Percentiles rank a stretch among this genome's conserved stretches.
These are phyloP conservation scores for Colletotrichum neosansevieriae DNA, from an alignment of 2,329 filamentous ascomycete species.

Conservation along the genomic window DNA sequence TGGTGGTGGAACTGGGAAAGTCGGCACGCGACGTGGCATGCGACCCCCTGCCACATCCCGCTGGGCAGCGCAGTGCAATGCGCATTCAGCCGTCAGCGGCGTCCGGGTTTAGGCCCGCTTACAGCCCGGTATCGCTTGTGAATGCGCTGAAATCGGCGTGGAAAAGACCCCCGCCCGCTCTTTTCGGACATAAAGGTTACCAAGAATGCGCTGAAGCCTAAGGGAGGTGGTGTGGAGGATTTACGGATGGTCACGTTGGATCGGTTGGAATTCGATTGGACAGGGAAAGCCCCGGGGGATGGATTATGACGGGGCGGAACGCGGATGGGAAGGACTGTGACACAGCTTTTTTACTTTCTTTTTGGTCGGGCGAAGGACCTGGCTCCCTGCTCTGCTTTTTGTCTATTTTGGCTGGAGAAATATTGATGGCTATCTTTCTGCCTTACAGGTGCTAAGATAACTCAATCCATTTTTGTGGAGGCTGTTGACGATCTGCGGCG, in stretches of 20 bases:
- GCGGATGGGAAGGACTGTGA: too few species aligned
- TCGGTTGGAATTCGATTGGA: neutral
- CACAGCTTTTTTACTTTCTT: too few species aligned
- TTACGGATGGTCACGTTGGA: neutral
- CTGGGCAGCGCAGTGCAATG: constrained; percentile 11
- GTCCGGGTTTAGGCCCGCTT: neutral
- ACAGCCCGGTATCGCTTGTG: too few species aligned
- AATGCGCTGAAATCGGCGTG: too few species aligned
- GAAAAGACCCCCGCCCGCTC: too few species aligned
- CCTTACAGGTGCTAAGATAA: neutral
- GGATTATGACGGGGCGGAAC: constrained; percentile 16
- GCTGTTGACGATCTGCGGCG: neutral
- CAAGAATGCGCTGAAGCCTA: too few species aligned
- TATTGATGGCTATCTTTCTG: neutral
- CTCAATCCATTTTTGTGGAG: neutral
- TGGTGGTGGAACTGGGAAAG: constrained; percentile 30
- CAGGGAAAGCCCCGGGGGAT: too few species aligned
- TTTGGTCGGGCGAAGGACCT: neutral
- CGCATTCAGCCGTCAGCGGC: constrained; percentile 13
- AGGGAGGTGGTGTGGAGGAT: constrained; percentile 10
- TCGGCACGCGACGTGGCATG: constrained; percentile 38
- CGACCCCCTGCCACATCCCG: constrained; percentile 28
- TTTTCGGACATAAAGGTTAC: too few species aligned
- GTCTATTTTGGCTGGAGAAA: neutral
- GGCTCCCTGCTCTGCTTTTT: neutral